Conservation (phyloP, 345 rosid genomes). For the Sapria himalayana region DNA sequence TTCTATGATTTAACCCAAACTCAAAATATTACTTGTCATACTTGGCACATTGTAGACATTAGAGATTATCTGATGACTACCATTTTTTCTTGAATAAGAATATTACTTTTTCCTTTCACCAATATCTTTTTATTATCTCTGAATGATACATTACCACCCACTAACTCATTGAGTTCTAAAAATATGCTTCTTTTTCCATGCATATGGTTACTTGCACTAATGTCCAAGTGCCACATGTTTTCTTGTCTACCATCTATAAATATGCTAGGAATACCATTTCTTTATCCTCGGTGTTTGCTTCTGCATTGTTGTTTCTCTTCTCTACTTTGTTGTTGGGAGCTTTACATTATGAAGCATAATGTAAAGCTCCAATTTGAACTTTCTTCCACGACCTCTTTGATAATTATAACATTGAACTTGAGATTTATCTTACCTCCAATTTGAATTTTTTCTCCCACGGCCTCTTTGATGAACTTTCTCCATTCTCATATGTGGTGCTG, state of each 20-base stretch:
- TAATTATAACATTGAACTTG: not conserved
- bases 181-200: not conserved
- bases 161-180: not conserved
- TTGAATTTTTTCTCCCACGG: not conserved
- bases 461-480: not conserved
- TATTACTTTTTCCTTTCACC: constrained; percentile 2
- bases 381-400: not conserved
- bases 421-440: constrained; percentile 1
- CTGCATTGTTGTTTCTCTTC: not conserved
- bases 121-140: constrained; percentile 5
- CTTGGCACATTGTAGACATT: not conserved
- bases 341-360: no score
- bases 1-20: not conserved
- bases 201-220: not conserved
- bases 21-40: not conserved
- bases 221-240: constrained; percentile 1
- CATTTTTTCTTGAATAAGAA: not conserved
- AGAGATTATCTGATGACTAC: not conserved
- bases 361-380: no score
- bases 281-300: not conserved
- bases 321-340: not conserved
- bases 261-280: not conserved
- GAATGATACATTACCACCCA: not conserved
- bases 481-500: not conserved
- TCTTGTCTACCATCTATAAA: not conserved